A percentile compares a stretch with the other conserved stretches of the same genome.
Conservation (phyloP, 2,329 filamentous ascomycete genomes). For the Penicillium italicum region DNA sequence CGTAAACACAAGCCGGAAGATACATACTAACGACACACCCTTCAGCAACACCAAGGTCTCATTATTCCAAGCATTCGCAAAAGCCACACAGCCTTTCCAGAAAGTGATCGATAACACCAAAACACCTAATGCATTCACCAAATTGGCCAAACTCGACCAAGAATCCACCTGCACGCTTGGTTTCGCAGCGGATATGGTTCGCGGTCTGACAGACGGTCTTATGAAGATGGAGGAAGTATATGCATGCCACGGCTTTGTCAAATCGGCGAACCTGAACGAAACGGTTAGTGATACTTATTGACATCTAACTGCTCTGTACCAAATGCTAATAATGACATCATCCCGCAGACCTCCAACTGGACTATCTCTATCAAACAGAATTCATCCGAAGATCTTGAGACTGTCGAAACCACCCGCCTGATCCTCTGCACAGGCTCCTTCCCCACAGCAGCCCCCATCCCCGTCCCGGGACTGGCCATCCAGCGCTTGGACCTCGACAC, state of each 20-base stretch:
- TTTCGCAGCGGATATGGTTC: conserved; percentile 56
- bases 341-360: conserved; percentile 25
- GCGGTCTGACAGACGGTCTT: conserved; percentile 45
- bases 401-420: conserved; percentile 45
- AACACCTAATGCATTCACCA: conserved; percentile 53
- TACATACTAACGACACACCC: background rate
- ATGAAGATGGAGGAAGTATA: conserved; percentile 37
- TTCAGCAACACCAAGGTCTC: conserved; percentile 59
- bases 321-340: conserved; percentile 12
- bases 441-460: conserved; percentile 47
- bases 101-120: conserved; percentile 48
- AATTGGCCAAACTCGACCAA: conserved; percentile 53
- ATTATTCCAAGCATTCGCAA: conserved; percentile 57
- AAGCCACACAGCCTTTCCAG: conserved; percentile 52
- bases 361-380: conserved; percentile 32
- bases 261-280: conserved; percentile 31
- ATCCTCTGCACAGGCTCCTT: conserved; percentile 59
- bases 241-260: conserved; percentile 34
- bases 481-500: conserved; percentile 52
- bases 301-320: background rate
- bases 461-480: conserved; percentile 40
- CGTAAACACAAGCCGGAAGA: background rate
- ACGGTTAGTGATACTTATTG: conserved; percentile 23
- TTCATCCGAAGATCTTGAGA: conserved; percentile 28
- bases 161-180: conserved; percentile 56